Evolutionary conservation across 345 rosid species (phyloP).

Genomic region (Trapa bicornis): DNA sequence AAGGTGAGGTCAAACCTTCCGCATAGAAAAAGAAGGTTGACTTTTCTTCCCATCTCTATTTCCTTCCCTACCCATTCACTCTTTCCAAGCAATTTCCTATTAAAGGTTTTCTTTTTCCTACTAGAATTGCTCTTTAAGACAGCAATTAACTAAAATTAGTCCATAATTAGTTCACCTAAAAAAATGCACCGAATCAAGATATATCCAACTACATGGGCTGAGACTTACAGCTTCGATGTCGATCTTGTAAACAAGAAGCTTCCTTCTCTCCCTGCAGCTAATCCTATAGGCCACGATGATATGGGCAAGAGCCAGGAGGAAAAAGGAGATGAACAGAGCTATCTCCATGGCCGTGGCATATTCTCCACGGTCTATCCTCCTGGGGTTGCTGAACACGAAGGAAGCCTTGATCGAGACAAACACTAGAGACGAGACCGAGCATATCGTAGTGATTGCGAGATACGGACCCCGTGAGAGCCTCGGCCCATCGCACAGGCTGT

Average conservation of each 20-base stretch:
- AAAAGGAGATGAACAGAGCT: constrained; percentile 56
- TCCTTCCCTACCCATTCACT: too few relatives aligned
- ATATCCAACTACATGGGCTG: not conserved
- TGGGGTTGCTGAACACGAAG: constrained; percentile 37
- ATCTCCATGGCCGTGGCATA: constrained; percentile 43
- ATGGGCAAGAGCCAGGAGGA: constrained; percentile 58
- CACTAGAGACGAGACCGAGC: constrained; percentile 56
- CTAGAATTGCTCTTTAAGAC: not conserved
- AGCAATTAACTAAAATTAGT: too few relatives aligned
- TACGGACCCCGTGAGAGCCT: constrained; percentile 68
- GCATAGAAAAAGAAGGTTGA: too few relatives aligned
- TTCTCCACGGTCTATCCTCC: constrained; percentile 26
- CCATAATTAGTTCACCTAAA: too few relatives aligned
- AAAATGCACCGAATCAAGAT: too few relatives aligned
- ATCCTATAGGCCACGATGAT: constrained; percentile 65
- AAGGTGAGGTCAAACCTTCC: too few relatives aligned
- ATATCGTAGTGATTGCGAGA: constrained; percentile 51
- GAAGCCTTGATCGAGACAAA: constrained; percentile 75
- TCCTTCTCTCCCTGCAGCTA: constrained; percentile 82
- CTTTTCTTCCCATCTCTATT: too few relatives aligned
- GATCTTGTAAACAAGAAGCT: constrained; percentile 83
- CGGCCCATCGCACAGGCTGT: constrained; percentile 81
- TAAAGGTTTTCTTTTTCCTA: not conserved
- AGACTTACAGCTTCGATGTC: constrained; percentile 93
- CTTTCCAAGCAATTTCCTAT: not conserved